Evolutionary conservation across 768 basidiomycete genomes (phyloP).

Genomic region (Krasilnikovozyma curviuscula): DNA sequence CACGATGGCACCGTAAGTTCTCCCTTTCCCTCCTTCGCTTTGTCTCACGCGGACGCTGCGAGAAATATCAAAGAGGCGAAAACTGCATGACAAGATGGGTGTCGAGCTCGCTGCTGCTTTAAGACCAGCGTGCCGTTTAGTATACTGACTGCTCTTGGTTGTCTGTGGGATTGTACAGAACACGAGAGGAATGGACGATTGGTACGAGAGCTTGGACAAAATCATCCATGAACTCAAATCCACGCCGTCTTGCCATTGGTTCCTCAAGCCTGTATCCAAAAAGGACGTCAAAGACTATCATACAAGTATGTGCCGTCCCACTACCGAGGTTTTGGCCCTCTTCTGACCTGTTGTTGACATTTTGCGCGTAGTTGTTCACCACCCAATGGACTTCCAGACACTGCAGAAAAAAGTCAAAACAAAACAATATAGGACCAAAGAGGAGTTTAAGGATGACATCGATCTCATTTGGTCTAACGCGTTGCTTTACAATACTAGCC

Average conservation of each 20-base stretch:
- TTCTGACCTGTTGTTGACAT: conserved; percentile 27
- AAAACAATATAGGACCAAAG: conserved; percentile 79
- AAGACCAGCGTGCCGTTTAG: conserved; percentile 13
- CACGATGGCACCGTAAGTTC: conserved; percentile 67
- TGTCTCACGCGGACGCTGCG: conserved; percentile 5
- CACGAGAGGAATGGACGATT: conserved; percentile 51
- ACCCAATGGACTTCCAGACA: conserved; percentile 88
- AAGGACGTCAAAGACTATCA: conserved; percentile 84
- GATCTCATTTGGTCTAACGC: conserved; percentile 97
- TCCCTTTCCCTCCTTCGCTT: conserved; percentile 13
- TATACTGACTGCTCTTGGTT: conserved; percentile 5
- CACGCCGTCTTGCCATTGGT: conserved; percentile 41
- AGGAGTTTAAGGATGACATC: conserved; percentile 80
- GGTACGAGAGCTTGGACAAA: conserved; percentile 85
- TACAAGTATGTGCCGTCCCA: conserved; percentile 40
- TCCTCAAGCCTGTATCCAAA: conserved; percentile 79
- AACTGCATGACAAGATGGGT: not conserved
- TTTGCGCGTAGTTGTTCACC: conserved; percentile 59
- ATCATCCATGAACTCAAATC: conserved; percentile 64
- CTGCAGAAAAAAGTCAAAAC: conserved; percentile 85
- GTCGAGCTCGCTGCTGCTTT: not conserved
- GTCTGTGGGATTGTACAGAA: conserved; percentile 13
- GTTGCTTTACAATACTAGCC: conserved; percentile 70
- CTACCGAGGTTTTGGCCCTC: not conserved
- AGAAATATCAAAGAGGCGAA: not conserved